Evolutionary conservation across 345 rosid species (phyloP).

Genomic region (Pugionium dolabratum): DNA sequence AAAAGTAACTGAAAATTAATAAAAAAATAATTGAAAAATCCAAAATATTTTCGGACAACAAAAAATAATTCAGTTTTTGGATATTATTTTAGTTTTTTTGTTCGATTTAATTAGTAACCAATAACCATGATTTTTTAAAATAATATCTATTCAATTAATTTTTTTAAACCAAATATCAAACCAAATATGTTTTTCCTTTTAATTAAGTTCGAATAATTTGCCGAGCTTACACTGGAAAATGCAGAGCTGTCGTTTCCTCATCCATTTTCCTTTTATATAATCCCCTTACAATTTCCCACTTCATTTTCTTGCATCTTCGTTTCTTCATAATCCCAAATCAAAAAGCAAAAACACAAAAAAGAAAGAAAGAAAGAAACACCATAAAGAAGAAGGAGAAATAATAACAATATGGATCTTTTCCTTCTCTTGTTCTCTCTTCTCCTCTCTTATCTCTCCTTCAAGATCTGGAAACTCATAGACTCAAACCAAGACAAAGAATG

Average conservation of each 20-base stretch:
- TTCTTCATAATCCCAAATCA: constrained; percentile 25
- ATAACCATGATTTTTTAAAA: too few relatives aligned
- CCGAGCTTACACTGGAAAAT: constrained; percentile 10
- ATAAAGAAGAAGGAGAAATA: background rate
- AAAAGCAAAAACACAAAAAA: constrained; percentile 16
- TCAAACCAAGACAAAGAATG: constrained; percentile 52
- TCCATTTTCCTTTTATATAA: constrained; percentile 34
- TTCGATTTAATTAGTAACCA: background rate
- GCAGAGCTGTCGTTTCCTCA: constrained; percentile 33
- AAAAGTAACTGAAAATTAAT: too few relatives aligned
- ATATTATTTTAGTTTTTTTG: too few relatives aligned
- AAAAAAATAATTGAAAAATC: too few relatives aligned
- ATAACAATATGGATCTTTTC: constrained; percentile 43
- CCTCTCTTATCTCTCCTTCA: constrained; percentile 40
- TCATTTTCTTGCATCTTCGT: constrained; percentile 25
- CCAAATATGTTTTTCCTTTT: too few relatives aligned
- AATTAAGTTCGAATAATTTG: too few relatives aligned
- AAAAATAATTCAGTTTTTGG: too few relatives aligned
- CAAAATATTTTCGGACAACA: too few relatives aligned
- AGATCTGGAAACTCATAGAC: constrained; percentile 46
- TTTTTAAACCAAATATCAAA: background rate
- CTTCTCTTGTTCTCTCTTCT: constrained; percentile 40
- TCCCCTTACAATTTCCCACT: constrained; percentile 27
- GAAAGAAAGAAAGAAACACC: background rate
- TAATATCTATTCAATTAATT: too few relatives aligned